Evolutionary conservation across 129 eudicot species (phyloP), one percentile per base, ranked within the genome.

Genomic region (Deinandra increscens): DNA sequence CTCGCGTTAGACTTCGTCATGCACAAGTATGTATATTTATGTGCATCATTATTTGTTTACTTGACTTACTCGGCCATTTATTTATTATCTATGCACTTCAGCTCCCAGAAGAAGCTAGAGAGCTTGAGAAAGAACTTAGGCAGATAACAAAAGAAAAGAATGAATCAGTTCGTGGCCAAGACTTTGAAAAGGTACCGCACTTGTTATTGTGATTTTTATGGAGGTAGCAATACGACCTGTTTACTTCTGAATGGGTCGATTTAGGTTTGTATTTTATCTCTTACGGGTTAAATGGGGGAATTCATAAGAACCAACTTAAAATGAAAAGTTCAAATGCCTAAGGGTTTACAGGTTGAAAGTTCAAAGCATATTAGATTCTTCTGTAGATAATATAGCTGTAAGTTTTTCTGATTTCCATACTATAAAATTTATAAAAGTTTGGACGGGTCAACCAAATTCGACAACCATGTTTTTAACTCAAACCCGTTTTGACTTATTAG

Each of bases 101-200:
- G 97, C 89, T 90, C 34, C 97, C 97, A 10, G 97, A 83, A 79
- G 97, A 91, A 83, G 97, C 96, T 31, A 91, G 84, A 85, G 97
- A 91, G 79, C 96, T 91, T 51, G 97, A 91, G 85, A 91, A 84
- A 81, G 93, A 91, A 70, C 89, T 91, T 23, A 81, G 97, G 71
- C 90, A 91, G 79, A 81, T 91, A 63, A 91, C 96, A 2, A 88
- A 88, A 78, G 97, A 91, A 85, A 91, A 91, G 81, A 84, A 85
- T 43, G 97, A 91, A 66, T 90, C 97, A 7, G 90, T 91, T 41
- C 90, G 96, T 1, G 75, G 93, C 69, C 97, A 91, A 48, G 97
- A 91, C 81, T 91, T 91, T 48, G 97, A 91, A 75, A 91, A 91
- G 96, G 97, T 91, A 79, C 12, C 64, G 26, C 19, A 23, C 26